Conservation (phyloP, 169 alveolate species). For the Eimeria praecox region DNA sequence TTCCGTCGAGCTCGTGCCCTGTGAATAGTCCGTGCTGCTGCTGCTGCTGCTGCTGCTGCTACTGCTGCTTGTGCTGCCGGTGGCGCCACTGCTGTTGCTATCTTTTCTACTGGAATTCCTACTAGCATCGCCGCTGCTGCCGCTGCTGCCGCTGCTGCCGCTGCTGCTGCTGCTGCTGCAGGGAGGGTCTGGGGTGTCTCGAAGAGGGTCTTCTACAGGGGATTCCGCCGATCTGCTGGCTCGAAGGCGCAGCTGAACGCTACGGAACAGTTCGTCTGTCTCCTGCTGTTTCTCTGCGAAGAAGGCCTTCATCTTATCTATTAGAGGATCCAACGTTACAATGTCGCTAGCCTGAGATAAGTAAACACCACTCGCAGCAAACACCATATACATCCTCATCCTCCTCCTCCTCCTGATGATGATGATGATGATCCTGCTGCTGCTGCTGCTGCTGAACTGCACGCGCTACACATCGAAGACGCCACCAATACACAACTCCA, state of each 20-base stretch:
- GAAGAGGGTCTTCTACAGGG: not conserved
- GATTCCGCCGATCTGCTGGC: conserved; percentile 40
- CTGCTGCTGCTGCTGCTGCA: conserved; percentile 43
- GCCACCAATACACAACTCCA: not conserved
- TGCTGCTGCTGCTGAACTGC: not conserved
- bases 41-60: conserved; percentile 1
- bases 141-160: conserved; percentile 47
- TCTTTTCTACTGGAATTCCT: not conserved
- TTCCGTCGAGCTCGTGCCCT: not conserved
- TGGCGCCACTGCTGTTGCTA: not conserved
- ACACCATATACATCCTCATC: not conserved
- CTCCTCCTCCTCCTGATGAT: conserved; percentile 45
- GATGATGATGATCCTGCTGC: not conserved
- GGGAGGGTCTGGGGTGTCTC: not conserved
- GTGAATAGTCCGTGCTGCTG: conserved; percentile 4
- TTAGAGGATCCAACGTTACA: conserved; percentile 49
- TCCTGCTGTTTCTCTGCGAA: conserved; percentile 63
- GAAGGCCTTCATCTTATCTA: conserved; percentile 13
- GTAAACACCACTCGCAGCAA: not conserved
- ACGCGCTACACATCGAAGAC: not conserved
- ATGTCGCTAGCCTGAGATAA: conserved; percentile 57
- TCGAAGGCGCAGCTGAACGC: conserved; percentile 49
- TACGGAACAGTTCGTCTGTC: conserved; percentile 57
- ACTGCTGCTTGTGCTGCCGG: not conserved
- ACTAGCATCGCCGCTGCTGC: not conserved